Base-by-base conservation (phyloP, 2,329 filamentous ascomycete species). In the Neofusicoccum cordaticola region DNA sequence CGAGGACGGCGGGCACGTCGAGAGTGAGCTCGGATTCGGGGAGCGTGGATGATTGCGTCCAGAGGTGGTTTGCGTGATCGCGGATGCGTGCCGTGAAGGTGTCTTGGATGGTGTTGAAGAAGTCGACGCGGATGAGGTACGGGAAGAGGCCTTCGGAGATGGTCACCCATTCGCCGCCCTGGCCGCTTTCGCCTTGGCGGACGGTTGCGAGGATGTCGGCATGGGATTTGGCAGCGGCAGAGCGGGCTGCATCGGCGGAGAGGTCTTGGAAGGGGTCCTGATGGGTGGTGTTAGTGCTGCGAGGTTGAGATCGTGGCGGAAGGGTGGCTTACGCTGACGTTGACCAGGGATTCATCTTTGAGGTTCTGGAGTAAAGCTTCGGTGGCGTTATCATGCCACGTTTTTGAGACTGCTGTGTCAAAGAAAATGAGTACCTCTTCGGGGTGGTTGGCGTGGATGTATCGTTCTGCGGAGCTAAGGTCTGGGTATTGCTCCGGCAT, bases 241-340 rank as follows among this genome's bases (percentile, higher is more conserved):
- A 35, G 22, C 34, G 62, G n/a, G 51, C 35, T 22, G 62, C 62
- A 15, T 42, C 37, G 12, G 52, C 51, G 13, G 62, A 64, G n/a
- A 64, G 44, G 42, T 64, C 52, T 22, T 58, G 42, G 34, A 64
- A 64, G 31, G 62, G 62, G 15, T 64, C 62, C 62, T 64, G 42
- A 37, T 9, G 11, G 5, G 39, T 12, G 27, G 8, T 31, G 4
- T 27, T 50, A 19, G 37, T 39, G 12, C 56, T 17, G 52, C 9
- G 3, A 19, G 37, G 19, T 31, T 31, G 39, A 17, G 2, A 2
- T 15, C 11, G 1, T 4, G 19, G n/a, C 19, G 15, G 34, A 39
- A 17, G 22, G 17, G n/a, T 22, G 6, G 3, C 61, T 47, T 47
- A 64, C 62, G 51, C 62, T 64, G 52, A 56, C 45, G 35, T 64